A percentile compares a stretch with the other conserved stretches of the same genome.
Conservation (phyloP, 2,329 filamentous ascomycete species). For the Trichoderma lentiforme region DNA sequence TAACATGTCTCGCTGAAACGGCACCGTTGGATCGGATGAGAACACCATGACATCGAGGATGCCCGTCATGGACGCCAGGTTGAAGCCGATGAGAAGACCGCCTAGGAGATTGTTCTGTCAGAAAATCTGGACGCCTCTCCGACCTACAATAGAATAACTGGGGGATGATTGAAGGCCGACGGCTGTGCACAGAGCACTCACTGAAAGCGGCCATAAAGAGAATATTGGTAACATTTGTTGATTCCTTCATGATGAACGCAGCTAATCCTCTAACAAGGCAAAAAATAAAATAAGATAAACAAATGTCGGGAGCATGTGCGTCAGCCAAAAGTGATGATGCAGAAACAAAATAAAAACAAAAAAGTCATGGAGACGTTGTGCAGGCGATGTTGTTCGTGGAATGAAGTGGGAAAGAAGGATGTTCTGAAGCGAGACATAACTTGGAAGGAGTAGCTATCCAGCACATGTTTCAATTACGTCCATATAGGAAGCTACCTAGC, state of each 20-base stretch:
- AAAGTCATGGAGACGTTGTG: background rate
- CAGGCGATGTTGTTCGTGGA: background rate
- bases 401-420: background rate
- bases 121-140: background rate
- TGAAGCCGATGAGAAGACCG: conserved; percentile 73
- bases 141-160: background rate
- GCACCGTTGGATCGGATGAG: conserved; percentile 55
- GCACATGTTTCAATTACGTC: background rate
- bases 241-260: background rate
- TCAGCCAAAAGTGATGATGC: background rate
- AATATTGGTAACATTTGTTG: background rate
- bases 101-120: conserved; percentile 39
- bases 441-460: background rate
- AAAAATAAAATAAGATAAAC: background rate
- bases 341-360: background rate
- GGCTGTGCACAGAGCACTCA: background rate
- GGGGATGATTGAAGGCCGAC: background rate
- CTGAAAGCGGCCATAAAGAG: background rate
- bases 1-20: conserved; percentile 64
- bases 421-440: background rate
- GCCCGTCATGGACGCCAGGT: conserved; percentile 71
- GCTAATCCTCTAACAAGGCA: background rate
- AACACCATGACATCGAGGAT: conserved; percentile 66
- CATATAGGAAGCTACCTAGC: background rate
- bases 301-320: background rate